Evolutionary conservation across 768 basidiomycete species (phyloP).

Genomic region (Boletus rufocinnamomeus): DNA sequence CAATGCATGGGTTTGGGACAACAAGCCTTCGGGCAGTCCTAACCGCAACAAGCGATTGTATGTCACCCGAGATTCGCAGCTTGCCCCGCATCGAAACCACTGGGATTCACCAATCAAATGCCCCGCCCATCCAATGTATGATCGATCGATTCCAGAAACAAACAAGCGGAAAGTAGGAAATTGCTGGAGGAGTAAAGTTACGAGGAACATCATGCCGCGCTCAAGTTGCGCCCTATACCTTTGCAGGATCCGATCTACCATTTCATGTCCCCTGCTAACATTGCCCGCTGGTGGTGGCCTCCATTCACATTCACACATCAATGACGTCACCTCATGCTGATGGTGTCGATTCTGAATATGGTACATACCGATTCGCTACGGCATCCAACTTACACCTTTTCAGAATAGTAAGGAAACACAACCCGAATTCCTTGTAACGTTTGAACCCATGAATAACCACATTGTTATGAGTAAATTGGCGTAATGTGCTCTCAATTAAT

Average conservation of each 20-base stretch:
- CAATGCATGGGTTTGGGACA: not conserved
- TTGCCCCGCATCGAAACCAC: too few relatives aligned
- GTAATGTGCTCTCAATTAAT: conserved; percentile 9
- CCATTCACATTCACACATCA: not conserved
- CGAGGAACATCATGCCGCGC: not conserved
- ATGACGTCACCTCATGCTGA: not conserved
- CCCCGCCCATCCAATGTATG: too few relatives aligned
- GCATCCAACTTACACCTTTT: not conserved
- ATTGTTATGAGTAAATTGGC: not conserved
- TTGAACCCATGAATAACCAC: not conserved
- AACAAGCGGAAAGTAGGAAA: not conserved
- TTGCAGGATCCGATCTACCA: not conserved
- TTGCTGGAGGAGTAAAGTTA: not conserved
- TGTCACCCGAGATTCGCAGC: not conserved
- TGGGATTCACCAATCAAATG: too few relatives aligned
- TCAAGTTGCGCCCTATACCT: not conserved
- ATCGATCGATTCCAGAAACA: not conserved
- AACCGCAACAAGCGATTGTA: not conserved
- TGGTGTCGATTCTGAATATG: too few relatives aligned
- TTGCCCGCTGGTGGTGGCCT: too few relatives aligned
- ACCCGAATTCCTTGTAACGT: not conserved
- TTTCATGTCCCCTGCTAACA: too few relatives aligned
- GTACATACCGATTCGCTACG: too few relatives aligned
- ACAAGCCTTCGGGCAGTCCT: not conserved
- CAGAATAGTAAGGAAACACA: not conserved